Conservation (phyloP, 306 rosid species). For the Crotalaria pallida region DNA sequence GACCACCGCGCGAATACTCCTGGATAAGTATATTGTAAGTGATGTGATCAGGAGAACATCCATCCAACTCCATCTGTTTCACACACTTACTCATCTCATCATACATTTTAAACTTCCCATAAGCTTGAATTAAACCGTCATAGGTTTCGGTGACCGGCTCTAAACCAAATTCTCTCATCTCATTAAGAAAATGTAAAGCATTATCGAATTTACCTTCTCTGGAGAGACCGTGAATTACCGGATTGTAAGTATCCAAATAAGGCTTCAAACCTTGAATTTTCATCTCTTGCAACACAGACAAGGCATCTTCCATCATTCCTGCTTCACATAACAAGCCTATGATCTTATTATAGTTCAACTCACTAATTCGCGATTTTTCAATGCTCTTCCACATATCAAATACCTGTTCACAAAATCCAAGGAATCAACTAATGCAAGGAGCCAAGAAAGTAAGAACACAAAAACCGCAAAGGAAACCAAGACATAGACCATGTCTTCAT, state of each 20-base stretch:
- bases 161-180: conserved; percentile 48
- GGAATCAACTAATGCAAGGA: not conserved
- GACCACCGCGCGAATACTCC: conserved; percentile 60
- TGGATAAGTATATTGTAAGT: conserved; percentile 60
- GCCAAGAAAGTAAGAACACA: not conserved
- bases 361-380: conserved; percentile 48
- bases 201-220: conserved; percentile 39
- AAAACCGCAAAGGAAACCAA: not conserved
- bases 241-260: conserved; percentile 49
- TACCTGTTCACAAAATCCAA: conserved; percentile 39
- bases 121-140: conserved; percentile 60
- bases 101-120: conserved; percentile 61
- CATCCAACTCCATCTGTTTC: conserved; percentile 56
- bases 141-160: conserved; percentile 49
- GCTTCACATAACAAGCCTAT: conserved; percentile 47
- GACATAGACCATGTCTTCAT: too few relatives aligned
- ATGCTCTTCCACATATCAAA: conserved; percentile 66
- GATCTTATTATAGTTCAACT: conserved; percentile 49
- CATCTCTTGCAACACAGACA: conserved; percentile 47
- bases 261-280: conserved; percentile 35
- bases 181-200: conserved; percentile 41
- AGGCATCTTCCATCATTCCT: conserved; percentile 50
- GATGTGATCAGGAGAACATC: conserved; percentile 52
- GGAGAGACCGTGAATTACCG: conserved; percentile 50
- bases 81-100: conserved; percentile 63